Evolutionary conservation across 169 alveolate species (phyloP).

Genomic region (Amoebophrya sp.): DNA sequence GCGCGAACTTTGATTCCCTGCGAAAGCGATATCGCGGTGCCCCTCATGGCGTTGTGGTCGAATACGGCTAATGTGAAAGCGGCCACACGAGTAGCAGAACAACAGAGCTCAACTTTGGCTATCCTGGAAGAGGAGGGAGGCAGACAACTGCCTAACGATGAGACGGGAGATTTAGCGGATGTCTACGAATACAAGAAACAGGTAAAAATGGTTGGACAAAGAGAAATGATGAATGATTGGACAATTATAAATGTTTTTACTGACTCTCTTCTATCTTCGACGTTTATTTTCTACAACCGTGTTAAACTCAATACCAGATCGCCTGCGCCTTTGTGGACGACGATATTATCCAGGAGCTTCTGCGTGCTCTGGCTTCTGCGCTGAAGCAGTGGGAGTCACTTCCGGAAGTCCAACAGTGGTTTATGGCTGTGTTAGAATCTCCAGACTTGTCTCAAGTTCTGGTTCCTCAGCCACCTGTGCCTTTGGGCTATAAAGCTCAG

Average conservation of each 20-base stretch:
- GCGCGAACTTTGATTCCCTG: not conserved
- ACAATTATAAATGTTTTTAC: too few species aligned
- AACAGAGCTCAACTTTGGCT: not conserved
- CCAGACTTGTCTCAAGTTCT: not conserved
- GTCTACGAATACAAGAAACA: not conserved
- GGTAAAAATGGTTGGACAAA: too few species aligned
- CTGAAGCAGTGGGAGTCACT: not conserved
- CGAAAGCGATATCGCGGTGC: not conserved
- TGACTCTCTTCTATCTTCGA: too few species aligned
- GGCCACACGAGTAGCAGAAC: not conserved
- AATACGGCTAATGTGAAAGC: not conserved
- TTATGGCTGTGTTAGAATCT: not conserved
- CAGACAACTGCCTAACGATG: not conserved
- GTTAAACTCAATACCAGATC: not conserved
- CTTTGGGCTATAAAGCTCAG: not conserved
- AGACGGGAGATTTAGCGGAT: not conserved
- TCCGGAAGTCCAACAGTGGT: not conserved
- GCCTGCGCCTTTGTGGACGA: conserved; percentile 9
- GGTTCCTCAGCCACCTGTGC: not conserved
- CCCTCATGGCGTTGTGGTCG: not conserved
- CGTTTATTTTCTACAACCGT: too few species aligned
- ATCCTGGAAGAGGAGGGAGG: too few species aligned
- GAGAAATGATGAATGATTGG: too few species aligned
- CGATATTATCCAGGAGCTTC: not conserved
- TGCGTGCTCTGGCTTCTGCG: not conserved